A percentile compares a stretch with the other conserved stretches of the same genome.
Evolutionary conservation across 1,284 basidiomycete species (phyloP).

Genomic region (Tausonia pullulans): DNA sequence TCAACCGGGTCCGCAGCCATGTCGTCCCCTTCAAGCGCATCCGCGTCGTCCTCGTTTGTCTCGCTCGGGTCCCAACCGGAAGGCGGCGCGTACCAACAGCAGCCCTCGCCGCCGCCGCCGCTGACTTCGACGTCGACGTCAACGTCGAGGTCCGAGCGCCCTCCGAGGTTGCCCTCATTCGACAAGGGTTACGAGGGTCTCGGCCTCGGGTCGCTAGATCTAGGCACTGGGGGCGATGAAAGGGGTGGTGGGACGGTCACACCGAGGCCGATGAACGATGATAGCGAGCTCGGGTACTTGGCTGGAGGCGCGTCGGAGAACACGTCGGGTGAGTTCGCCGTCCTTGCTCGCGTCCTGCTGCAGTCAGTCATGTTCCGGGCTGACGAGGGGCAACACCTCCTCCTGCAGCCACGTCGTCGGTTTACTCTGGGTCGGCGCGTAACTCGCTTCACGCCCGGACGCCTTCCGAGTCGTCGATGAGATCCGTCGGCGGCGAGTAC

Average conservation of each 20-base stretch:
- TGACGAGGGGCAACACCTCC: not conserved
- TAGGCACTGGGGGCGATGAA: too few relatives aligned
- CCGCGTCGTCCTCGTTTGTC: slow-evolving; percentile 3
- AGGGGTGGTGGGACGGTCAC: not conserved
- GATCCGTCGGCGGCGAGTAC: not conserved
- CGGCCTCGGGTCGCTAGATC: not conserved
- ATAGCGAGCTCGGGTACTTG: slow-evolving; percentile 15
- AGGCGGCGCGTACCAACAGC: too few relatives aligned
- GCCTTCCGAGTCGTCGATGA: slow-evolving; percentile 10
- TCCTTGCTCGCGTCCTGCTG: too few relatives aligned
- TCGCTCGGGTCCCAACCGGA: not conserved
- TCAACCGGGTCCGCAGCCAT: not conserved
- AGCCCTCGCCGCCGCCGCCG: too few relatives aligned
- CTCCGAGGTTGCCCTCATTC: slow-evolving; percentile 2
- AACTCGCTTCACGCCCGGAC: slow-evolving; percentile 2
- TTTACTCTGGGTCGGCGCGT: not conserved
- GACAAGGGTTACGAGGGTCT: slow-evolving; percentile 1
- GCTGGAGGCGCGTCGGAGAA: slow-evolving; percentile 1
- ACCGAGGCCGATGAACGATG: slow-evolving; percentile 9
- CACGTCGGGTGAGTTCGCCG: not conserved
- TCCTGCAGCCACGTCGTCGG: not conserved
- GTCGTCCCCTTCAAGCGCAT: too few relatives aligned
- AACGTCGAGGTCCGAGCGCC: not conserved
- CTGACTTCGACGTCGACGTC: too few relatives aligned
- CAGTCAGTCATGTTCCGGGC: not conserved